These are phyloP conservation scores for Phialophora tarda DNA, from an alignment of 2,329 filamentous ascomycete species.

Conservation along the genomic window DNA sequence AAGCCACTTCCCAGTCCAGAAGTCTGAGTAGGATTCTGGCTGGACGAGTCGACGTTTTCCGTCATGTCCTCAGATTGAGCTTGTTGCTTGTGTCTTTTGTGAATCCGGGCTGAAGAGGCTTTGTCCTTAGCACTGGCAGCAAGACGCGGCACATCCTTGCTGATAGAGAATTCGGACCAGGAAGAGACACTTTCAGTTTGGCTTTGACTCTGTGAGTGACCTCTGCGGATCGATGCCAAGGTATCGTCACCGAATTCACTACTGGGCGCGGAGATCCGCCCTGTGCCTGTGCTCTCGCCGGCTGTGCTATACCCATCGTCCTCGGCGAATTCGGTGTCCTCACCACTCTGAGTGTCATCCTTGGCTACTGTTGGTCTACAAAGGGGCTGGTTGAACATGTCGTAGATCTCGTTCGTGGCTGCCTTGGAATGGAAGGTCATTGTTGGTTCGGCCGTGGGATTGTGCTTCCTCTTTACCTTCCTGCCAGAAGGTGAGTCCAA, in stretches of 20 bases:
- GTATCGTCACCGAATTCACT: conserved; percentile 69
- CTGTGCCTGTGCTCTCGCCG: conserved; percentile 81
- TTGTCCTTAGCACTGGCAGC: conserved; percentile 22
- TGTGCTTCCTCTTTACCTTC: conserved; percentile 79
- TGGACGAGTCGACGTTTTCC: conserved; percentile 38
- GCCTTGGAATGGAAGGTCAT: conserved; percentile 97
- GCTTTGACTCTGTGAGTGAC: conserved; percentile 44
- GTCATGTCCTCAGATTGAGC: conserved; percentile 33
- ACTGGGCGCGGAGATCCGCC: conserved; percentile 66
- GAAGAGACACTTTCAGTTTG: conserved; percentile 55
- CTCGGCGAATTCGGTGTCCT: conserved; percentile 66
- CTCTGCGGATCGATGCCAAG: conserved; percentile 39
- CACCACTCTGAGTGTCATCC: conserved; percentile 65
- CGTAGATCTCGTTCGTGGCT: conserved; percentile 96
- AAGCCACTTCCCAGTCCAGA: conserved; percentile 32
- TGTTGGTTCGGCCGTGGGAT: conserved; percentile 72
- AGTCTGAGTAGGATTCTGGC: conserved; percentile 42
- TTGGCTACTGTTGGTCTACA: conserved; percentile 53
- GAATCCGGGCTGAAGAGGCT: conserved; percentile 43
- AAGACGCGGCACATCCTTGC: conserved; percentile 67
- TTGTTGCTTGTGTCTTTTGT: conserved; percentile 32
- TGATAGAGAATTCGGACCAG: conserved; percentile 86
- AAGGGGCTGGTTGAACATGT: conserved; percentile 90
- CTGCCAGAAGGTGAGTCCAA: conserved; percentile 85
- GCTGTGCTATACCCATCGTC: conserved; percentile 79